Evolutionary conservation across 2,329 filamentous ascomycete species (phyloP), one percentile per base, ranked within the genome.

Genomic region (Lecanicillium sp.): DNA sequence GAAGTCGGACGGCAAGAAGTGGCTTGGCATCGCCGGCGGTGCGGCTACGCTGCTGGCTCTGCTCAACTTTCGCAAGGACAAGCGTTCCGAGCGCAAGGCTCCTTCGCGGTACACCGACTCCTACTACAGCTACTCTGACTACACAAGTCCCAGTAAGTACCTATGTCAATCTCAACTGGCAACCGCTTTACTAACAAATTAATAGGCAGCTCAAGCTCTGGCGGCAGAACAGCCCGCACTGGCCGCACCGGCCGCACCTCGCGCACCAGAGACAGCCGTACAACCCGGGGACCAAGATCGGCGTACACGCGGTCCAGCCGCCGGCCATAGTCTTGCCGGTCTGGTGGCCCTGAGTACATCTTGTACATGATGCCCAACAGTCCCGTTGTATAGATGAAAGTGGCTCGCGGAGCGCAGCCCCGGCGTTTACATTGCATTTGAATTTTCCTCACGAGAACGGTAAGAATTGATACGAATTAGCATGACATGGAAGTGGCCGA

Each of bases 41-140:
- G 65, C 68, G 13, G 65, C 68, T n/a, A 71, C 72, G 4, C 49
- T 79, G 43, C 60, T 71, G 42, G 62, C 71, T 31, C 57, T 79
- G 41, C 65, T 79, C 46, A 76, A 76, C 43, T 52, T 79, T 33
- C 66, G 66, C 44, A 66, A 72, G 53, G 65, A 72, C 46, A 71
- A 71, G 58, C 59, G 62, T 51, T 63, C 65, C 40, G 54, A 55
- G 41, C 58, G 53, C 44, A 65, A 65, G 50, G 51, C 61, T 29
- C 46, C 54, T 41, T 62, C 62, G 55, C 68, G 50, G 48, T 72
- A 73, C 59, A 70, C 62, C 54, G 71, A 73, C 54, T 76, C 65
- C 37, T 70, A 69, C 45, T 70, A 71, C 52, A 72, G 67, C 37
- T 77, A 74, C 56, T 68, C 66, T 17, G 66, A 63, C 45, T 64